A percentile compares a stretch with the other conserved stretches of the same genome.
Conservation (phyloP, 2,329 filamentous ascomycete genomes). For the Tolypocladium ovalisporum region DNA sequence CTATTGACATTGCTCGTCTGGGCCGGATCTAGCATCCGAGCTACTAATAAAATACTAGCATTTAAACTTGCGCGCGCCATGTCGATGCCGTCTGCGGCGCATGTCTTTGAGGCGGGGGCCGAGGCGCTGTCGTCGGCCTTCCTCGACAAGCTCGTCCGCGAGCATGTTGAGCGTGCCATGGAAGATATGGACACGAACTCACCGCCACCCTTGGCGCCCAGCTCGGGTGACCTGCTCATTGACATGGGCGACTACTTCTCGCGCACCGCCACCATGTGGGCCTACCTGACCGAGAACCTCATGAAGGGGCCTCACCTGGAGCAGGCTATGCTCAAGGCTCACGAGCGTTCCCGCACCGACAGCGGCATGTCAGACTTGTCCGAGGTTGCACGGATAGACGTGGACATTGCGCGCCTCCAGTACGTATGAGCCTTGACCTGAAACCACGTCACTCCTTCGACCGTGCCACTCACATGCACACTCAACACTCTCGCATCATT, state of each 20-base stretch:
- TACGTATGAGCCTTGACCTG: conserved; percentile 11
- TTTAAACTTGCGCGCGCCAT: conserved; percentile 1
- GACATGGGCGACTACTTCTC: conserved; percentile 25
- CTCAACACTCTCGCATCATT: not conserved
- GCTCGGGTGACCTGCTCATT: conserved; percentile 16
- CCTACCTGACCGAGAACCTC: conserved; percentile 21
- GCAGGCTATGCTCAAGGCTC: conserved; percentile 14
- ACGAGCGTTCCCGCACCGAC: conserved; percentile 12
- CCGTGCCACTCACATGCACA: not conserved
- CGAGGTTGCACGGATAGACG: conserved; percentile 18
- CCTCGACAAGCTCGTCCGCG: conserved; percentile 17
- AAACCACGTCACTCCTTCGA: not conserved
- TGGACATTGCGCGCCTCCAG: conserved; percentile 21
- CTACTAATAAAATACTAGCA: not conserved
- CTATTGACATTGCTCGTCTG: not conserved
- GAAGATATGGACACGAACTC: conserved; percentile 11
- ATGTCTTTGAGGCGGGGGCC: conserved; percentile 19
- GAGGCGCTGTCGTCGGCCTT: conserved; percentile 1
- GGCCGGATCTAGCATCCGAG: not conserved
- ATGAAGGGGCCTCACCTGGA: conserved; percentile 20
- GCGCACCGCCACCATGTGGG: conserved; percentile 21
- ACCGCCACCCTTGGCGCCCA: conserved; percentile 5
- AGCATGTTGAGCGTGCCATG: conserved; percentile 14
- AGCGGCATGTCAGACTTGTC: conserved; percentile 17
- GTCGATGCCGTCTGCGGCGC: conserved; percentile 14